Base-by-base conservation (phyloP, 2,329 filamentous ascomycete species). In the Trichoderma pleuroti region DNA sequence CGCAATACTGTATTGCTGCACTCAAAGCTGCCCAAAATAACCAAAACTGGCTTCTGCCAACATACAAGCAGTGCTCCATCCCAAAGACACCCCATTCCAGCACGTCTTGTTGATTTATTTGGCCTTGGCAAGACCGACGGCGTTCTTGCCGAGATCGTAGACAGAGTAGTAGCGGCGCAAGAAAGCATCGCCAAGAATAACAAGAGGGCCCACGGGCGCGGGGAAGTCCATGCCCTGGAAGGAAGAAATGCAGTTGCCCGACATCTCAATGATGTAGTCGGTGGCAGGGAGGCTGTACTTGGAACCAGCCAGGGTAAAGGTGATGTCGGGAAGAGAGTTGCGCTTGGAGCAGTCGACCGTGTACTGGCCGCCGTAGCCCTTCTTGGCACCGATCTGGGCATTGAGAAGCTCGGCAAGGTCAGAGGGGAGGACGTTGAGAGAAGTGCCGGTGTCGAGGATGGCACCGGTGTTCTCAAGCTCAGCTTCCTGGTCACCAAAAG, bases 141-240 rank as follows among this genome's bases (percentile, higher is more conserved):
- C 91, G 80, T 91, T 87, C 86, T 92, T 94, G 81, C 93, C 94
- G 72, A 98, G 88, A 83, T 99, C 93, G 81, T 99, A 99, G 79
- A 99, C 92, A 74, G 93, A 97, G 89, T 98, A 98, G 87, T 91
- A 97, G 80, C 87, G 92, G 83, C 93, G 90, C 79, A 92, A 86
- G 87, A 92, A 92, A 62, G 90, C 92, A 81, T 97, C 94, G 78
- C 96, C 96, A 30, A 99, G 90, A 74, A 99, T 99, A 73, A 93
- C 94, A 74, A 99, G 89, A 76, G 96, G 96, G 60, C 96, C 95
- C 72, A 92, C 91, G 49, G 94, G 94, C 79, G 91, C 92, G 70
- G 94, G 92, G 84, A 93, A 90, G 81, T 94, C 96, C 91, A 98
- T 97, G 77, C 94, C 94, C 90, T 97, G 97, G 85, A 99, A 97